Evolutionary conservation across 176 grass and related monocot species (phyloP).

Genomic region (Bonia amplexicaulis): DNA sequence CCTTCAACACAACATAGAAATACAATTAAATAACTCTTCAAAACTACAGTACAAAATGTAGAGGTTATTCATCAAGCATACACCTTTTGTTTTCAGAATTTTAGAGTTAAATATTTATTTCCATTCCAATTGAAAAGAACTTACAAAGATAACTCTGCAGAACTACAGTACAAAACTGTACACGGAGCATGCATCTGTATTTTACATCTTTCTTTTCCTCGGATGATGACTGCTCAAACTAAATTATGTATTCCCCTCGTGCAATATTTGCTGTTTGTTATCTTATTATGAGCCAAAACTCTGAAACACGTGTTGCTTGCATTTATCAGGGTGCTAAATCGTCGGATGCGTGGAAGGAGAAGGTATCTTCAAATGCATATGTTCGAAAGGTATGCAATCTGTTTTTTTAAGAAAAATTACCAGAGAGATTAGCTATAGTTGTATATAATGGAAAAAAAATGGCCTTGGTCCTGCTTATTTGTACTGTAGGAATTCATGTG

Average conservation of each 20-base stretch:
- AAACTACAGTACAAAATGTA: neutral
- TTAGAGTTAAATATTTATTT: neutral
- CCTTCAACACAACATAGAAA: neutral
- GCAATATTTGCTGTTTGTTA: neutral
- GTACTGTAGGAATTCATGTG: constrained; percentile 4
- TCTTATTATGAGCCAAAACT: neutral
- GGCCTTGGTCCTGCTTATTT: neutral
- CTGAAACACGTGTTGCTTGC: neutral
- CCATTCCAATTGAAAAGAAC: neutral
- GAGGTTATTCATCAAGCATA: neutral
- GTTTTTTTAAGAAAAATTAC: neutral
- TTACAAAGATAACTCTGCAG: neutral
- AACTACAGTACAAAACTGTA: neutral
- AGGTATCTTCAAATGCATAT: constrained; percentile 71
- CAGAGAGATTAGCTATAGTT: neutral
- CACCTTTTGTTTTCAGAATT: neutral
- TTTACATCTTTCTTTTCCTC: neutral
- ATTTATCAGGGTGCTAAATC: constrained; percentile 46
- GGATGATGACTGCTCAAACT: neutral
- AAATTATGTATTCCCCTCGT: neutral
- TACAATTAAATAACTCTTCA: neutral
- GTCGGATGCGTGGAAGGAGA: constrained; percentile 63
- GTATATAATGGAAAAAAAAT: neutral
- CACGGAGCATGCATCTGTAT: neutral
- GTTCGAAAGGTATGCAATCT: constrained; percentile 52